A percentile compares a stretch with the other conserved stretches of the same genome.
phyloP scores from a whole-genome alignment of 805 yeast genomes.

The Candida tibetensis region DNA sequence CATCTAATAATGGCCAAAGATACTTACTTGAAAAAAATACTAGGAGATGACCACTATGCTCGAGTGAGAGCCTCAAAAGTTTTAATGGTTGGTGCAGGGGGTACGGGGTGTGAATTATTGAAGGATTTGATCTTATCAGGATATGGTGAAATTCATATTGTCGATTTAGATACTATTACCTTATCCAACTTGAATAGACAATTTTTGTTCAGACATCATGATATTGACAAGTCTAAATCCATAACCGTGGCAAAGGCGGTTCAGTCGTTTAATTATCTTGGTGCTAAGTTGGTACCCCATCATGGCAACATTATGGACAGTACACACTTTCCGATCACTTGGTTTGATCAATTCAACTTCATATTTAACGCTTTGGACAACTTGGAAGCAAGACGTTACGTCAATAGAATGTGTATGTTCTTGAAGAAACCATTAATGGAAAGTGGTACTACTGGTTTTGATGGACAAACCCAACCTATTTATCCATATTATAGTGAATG shows the following conservation, averaged over 20 bases:
- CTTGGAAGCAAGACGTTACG: slow-evolving; percentile 86
- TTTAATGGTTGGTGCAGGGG: slow-evolving; percentile 92
- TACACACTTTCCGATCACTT: slow-evolving; percentile 61
- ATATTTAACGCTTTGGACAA: slow-evolving; percentile 94
- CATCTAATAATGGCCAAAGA: slow-evolving; percentile 38
- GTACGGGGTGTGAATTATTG: slow-evolving; percentile 89
- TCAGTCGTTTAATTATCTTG: slow-evolving; percentile 57
- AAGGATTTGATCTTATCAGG: slow-evolving; percentile 78
- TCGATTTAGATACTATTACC: slow-evolving; percentile 95
- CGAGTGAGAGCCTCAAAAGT: slow-evolving; percentile 49
- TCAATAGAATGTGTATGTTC: slow-evolving; percentile 77
- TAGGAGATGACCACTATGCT: slow-evolving; percentile 35
- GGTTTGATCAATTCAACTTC: slow-evolving; percentile 71
- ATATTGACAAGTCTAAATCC: slow-evolving; percentile 86
- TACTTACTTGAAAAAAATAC: slow-evolving; percentile 42
- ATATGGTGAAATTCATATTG: slow-evolving; percentile 82
- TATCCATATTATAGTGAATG: slow-evolving; percentile 82
- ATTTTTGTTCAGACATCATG: slow-evolving; percentile 83
- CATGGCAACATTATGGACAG: slow-evolving; percentile 88
- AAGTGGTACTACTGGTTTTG: slow-evolving; percentile 92
- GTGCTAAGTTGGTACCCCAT: slow-evolving; percentile 67
- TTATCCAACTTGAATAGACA: slow-evolving; percentile 90
- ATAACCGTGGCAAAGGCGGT: slow-evolving; percentile 84
- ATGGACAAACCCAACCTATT: slow-evolving; percentile 93
- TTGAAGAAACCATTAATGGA: slow-evolving; percentile 78